Conservation (phyloP, 805 yeast genomes). For the Saccharomyces eubayanus region DNA sequence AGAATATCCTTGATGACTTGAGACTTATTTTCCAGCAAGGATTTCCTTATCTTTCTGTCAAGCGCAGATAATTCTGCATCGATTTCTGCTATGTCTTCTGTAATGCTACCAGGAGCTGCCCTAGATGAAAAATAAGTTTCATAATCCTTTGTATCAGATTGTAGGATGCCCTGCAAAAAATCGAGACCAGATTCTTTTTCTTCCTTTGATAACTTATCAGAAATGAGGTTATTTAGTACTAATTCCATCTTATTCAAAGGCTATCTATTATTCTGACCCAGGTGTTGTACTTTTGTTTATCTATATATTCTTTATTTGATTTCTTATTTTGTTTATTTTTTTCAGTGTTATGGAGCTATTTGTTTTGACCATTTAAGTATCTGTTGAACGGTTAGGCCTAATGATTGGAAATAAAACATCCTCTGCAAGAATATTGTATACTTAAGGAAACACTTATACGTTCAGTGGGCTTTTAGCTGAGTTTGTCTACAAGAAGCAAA, state of each 20-base stretch:
- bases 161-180: conserved; percentile 35
- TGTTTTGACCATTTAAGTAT: neutral
- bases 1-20: conserved; percentile 40
- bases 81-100: conserved; percentile 68
- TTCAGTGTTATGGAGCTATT: neutral
- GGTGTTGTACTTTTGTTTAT: neutral
- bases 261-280: neutral
- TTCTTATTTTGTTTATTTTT: neutral
- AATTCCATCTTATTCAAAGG: conserved; percentile 14
- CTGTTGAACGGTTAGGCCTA: neutral
- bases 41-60: conserved; percentile 38
- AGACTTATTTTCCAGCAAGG: conserved; percentile 31
- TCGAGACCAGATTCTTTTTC: conserved; percentile 28
- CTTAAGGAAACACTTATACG: neutral
- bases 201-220: conserved; percentile 21
- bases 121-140: conserved; percentile 36
- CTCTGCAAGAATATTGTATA: neutral
- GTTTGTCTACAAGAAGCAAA: neutral
- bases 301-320: neutral
- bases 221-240: conserved; percentile 32
- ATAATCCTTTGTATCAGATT: conserved; percentile 42
- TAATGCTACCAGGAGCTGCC: conserved; percentile 31
- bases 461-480: neutral
- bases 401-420: neutral
- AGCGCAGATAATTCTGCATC: conserved; percentile 46